These are phyloP conservation scores for Nemania sp. DNA, from an alignment of 2,329 filamentous ascomycete species.

Conservation along the genomic window DNA sequence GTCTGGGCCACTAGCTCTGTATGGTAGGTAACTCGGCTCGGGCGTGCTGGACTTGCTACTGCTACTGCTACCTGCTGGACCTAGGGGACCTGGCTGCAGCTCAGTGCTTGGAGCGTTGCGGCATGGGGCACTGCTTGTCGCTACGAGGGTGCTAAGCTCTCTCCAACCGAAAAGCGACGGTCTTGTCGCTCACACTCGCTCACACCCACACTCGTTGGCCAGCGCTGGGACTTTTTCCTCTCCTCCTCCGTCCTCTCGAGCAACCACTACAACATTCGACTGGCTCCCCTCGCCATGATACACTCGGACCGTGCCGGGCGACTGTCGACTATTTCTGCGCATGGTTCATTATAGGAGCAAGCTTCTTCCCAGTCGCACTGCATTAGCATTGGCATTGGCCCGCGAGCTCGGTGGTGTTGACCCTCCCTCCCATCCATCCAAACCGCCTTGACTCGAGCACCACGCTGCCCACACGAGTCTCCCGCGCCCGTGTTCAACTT, in stretches of 20 bases:
- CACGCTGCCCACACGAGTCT: conserved; percentile 4
- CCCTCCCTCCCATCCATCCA: conserved; percentile 9
- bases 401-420: conserved; percentile 2
- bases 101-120: too few species aligned
- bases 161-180: conserved; percentile 35
- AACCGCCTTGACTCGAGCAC: conserved; percentile 25
- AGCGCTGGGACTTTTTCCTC: conserved; percentile 28
- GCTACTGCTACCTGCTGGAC: not conserved
- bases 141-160: conserved; percentile 7
- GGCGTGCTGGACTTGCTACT: too few species aligned
- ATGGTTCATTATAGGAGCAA: conserved; percentile 39
- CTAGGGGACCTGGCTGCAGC: too few species aligned
- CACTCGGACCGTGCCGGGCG: conserved; percentile 24
- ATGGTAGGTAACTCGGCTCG: too few species aligned
- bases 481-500: conserved; percentile 9
- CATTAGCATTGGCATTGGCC: conserved; percentile 38
- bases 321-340: conserved; percentile 35
- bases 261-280: conserved; percentile 24
- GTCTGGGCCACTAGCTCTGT: too few species aligned
- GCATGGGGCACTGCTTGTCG: too few species aligned
- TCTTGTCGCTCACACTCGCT: conserved; percentile 13
- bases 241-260: conserved; percentile 21
- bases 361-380: conserved; percentile 32
- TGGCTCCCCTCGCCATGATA: conserved; percentile 36
- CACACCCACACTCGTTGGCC: conserved; percentile 24